Base-by-base conservation (phyloP, 164 flowering plant genomes). In the Vitis cinerea region DNA sequence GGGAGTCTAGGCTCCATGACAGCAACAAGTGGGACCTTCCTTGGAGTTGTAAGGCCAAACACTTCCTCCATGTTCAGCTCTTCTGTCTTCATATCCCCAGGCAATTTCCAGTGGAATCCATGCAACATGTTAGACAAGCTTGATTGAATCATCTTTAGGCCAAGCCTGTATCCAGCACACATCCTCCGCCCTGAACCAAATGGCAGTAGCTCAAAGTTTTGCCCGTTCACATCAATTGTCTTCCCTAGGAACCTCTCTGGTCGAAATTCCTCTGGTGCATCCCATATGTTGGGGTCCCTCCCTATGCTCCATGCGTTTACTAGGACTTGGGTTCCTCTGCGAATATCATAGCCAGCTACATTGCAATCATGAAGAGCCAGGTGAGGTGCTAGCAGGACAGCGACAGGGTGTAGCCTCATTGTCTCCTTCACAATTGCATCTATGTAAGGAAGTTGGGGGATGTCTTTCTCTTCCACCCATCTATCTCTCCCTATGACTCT, bases 1-100 rank as follows among this genome's bases (percentile, higher is more conserved):
- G 44, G 44, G 7, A 37, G 44, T 37, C 44, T 37, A 37, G 53
- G 53, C 15, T 51, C 53, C 13, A 51, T 10, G 53, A 51, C 12
- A 10, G 15, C 53, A 51, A 51, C 53, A 51, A 51, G 53, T 0
- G 53, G 53, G 53, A 51, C 11, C 15, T 51, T 51, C 44, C 44
- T 37, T 37, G 44, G 44, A 37, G 44, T 37, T 37, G 44, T 3
- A 3, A 37, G 44, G 4, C 58, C 72, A 60, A 15, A 69, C 10
- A 6, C 12, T 55, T 71, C 73, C 23, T 37, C 67, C 73, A 71
- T 64, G 56, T 19, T 8, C 17, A 71, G 8, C 3, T 64, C 68
- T 16, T 63, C 60, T n/a, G 15, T 7, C 6, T 54, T 63, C 23
- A 31, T 63, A 16, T 29, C 62, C 0, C 47, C 54, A 13, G 61